A percentile compares a stretch with the other conserved stretches of the same genome.
Conservation (phyloP, 2,329 filamentous ascomycete species). For the Stylonectria norvegica region DNA sequence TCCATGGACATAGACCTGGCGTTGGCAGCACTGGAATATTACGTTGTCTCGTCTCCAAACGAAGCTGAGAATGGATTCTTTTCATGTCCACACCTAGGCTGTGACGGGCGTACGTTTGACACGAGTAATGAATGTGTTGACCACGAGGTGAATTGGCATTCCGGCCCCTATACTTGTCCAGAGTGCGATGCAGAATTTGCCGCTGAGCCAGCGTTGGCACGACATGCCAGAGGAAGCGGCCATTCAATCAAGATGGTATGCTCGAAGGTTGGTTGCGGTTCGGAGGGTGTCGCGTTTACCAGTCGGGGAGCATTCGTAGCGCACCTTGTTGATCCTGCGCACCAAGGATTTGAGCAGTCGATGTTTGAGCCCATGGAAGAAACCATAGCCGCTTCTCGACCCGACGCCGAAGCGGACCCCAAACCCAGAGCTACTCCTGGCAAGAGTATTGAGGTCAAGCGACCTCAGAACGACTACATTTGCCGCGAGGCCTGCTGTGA, state of each 20-base stretch:
- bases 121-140: background rate
- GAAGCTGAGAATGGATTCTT: background rate
- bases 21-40: no score
- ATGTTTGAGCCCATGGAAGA: no score
- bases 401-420: no score
- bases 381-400: no score
- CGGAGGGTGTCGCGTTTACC: slow-evolving; percentile 2
- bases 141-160: background rate
- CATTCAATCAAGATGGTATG: slow-evolving; percentile 16
- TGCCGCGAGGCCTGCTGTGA: slow-evolving; percentile 20
- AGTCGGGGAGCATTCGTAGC: no score
- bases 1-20: no score
- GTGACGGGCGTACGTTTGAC: background rate
- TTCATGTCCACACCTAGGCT: background rate
- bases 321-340: no score
- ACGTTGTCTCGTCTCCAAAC: background rate
- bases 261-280: slow-evolving; percentile 4
- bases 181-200: background rate
- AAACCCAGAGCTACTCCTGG: background rate
- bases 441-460: background rate
- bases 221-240: slow-evolving; percentile 7
- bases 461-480: background rate
- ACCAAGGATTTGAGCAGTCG: no score
- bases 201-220: background rate
- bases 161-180: background rate